Percentiles rank a stretch among this genome's conserved stretches.
phyloP scores from a whole-genome alignment of 129 eudicot genomes.

The Saussurea involucrata region DNA sequence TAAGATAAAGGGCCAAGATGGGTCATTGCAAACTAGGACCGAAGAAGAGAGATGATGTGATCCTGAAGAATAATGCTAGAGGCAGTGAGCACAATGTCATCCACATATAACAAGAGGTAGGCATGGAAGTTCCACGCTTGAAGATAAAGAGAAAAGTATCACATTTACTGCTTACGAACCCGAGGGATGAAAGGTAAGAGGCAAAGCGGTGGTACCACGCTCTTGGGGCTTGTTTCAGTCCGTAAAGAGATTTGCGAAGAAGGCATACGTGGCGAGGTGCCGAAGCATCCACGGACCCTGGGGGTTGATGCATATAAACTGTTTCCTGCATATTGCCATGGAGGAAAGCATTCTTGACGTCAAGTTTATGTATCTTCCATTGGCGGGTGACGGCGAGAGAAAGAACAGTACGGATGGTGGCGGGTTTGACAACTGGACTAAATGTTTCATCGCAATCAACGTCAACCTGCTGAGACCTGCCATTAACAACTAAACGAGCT shows the following conservation, averaged over 20 bases:
- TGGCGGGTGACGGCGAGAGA: not conserved
- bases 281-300: not conserved
- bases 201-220: conserved; percentile 5
- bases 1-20: not conserved
- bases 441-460: no score
- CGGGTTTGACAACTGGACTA: no score
- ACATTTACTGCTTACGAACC: not conserved
- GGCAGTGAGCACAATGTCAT: not conserved
- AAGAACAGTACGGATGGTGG: no score
- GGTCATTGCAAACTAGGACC: conserved; percentile 1
- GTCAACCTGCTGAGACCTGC: no score
- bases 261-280: not conserved
- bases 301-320: not conserved
- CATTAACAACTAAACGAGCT: no score
- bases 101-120: not conserved
- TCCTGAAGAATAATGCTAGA: not conserved
- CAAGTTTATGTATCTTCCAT: not conserved
- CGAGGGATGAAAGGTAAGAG: not conserved
- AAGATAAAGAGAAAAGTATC: not conserved
- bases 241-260: not conserved
- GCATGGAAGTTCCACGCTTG: not conserved
- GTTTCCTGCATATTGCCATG: not conserved
- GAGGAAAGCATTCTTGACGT: not conserved
- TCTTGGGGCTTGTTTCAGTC: not conserved
- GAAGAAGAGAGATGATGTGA: not conserved